A percentile compares a stretch with the other conserved stretches of the same genome.
Conservation (phyloP, 306 rosid genomes). For the Abrus precatorius region DNA sequence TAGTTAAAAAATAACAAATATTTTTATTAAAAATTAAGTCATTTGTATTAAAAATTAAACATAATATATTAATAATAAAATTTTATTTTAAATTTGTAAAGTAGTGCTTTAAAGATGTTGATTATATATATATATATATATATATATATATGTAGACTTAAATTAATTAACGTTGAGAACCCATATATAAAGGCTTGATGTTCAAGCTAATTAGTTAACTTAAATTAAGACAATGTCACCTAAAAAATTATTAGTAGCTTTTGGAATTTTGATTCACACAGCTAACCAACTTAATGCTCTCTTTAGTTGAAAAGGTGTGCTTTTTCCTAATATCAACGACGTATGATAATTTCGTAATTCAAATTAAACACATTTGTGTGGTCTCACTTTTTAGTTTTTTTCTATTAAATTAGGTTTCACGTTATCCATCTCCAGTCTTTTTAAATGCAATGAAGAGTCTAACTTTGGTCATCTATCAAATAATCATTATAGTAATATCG, state of each 20-base stretch:
- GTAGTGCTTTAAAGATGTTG: too few relatives aligned
- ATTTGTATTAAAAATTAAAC: too few relatives aligned
- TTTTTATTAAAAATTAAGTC: too few relatives aligned
- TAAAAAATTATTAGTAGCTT: not conserved
- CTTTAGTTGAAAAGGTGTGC: not conserved
- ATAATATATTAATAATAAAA: too few relatives aligned
- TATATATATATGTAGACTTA: too few relatives aligned
- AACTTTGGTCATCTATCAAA: conserved; percentile 5
- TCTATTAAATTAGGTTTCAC: not conserved
- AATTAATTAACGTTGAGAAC: too few relatives aligned
- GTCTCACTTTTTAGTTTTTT: conserved; percentile 20
- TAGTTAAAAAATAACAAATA: too few relatives aligned
- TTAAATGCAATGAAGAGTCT: not conserved
- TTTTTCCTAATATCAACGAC: not conserved
- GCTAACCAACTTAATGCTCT: conserved; percentile 3
- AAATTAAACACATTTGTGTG: not conserved
- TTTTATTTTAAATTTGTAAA: too few relatives aligned
- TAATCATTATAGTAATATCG: not conserved
- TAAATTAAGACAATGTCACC: conserved; percentile 21
- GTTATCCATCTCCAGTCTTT: not conserved
- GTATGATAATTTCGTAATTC: not conserved
- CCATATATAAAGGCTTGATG: not conserved
- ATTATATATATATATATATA: too few relatives aligned
- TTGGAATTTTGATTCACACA: conserved; percentile 12
- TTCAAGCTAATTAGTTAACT: conserved; percentile 31